These are phyloP conservation scores for Umbellularia californica DNA, from an alignment of 164 flowering plant genomes.

Conservation along the genomic window DNA sequence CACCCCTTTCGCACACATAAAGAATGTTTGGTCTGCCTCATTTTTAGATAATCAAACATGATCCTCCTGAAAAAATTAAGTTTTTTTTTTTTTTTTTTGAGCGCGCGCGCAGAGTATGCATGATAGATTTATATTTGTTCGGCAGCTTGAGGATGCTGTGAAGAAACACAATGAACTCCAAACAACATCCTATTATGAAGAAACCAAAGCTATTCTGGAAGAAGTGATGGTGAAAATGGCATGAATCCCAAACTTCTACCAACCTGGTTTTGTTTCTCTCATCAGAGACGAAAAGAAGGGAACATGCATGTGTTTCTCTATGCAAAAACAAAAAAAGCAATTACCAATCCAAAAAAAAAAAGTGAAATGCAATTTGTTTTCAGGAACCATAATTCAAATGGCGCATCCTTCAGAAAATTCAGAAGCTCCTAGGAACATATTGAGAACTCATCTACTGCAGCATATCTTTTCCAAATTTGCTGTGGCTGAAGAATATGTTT, in stretches of 20 bases:
- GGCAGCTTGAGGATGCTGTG: conserved; percentile 73
- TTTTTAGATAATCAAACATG: not conserved
- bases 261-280: too few relatives aligned
- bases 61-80: not conserved
- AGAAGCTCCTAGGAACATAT: too few relatives aligned
- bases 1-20: not conserved
- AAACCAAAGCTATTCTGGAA: conserved; percentile 49
- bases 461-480: too few relatives aligned
- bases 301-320: too few relatives aligned
- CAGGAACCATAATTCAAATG: too few relatives aligned
- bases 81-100: not conserved
- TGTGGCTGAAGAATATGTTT: too few relatives aligned
- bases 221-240: conserved; percentile 73
- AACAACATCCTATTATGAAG: conserved; percentile 48
- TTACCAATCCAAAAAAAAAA: too few relatives aligned
- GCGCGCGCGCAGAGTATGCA: not conserved
- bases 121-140: not conserved
- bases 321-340: too few relatives aligned
- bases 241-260: conserved; percentile 10
- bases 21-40: not conserved
- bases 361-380: too few relatives aligned
- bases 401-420: too few relatives aligned
- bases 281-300: too few relatives aligned
- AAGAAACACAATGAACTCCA: conserved; percentile 34
- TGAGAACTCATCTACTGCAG: too few relatives aligned